phyloP scores from a whole-genome alignment of 257 asterid genomes.

The Gynochthodes officinalis region DNA sequence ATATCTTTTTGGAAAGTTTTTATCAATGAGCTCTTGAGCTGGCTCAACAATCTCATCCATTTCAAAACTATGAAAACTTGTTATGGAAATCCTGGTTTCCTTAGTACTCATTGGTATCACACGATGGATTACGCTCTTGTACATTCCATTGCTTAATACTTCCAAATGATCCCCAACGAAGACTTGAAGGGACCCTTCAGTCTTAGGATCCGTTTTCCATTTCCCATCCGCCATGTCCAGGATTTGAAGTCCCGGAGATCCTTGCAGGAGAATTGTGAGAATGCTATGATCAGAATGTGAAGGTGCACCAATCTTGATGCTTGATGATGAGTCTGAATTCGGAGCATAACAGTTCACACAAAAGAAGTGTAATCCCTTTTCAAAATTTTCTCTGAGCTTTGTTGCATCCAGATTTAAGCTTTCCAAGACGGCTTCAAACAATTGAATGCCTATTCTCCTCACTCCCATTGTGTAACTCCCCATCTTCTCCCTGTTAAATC shows the following conservation, averaged over 20 bases:
- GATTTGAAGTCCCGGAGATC: conserved; percentile 3
- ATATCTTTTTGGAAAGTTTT: neutral
- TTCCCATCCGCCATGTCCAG: neutral
- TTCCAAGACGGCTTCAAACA: conserved; percentile 1
- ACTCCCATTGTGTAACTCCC: neutral
- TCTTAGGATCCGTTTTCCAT: conserved; percentile 4
- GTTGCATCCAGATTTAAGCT: neutral
- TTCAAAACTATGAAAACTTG: conserved; percentile 9
- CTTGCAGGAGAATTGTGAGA: conserved; percentile 5
- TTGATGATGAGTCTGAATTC: neutral
- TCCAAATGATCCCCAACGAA: conserved; percentile 11
- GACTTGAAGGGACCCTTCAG: conserved; percentile 12
- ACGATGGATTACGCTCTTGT: neutral
- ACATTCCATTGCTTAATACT: conserved; percentile 9
- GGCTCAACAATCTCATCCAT: conserved; percentile 12
- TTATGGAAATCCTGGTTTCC: neutral
- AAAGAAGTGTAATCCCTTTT: neutral
- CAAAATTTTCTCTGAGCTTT: neutral
- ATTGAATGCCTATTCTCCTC: neutral
- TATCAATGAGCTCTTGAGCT: neutral
- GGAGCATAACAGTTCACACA: neutral
- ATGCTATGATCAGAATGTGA: conserved; percentile 3
- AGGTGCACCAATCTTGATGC: conserved; percentile 3
- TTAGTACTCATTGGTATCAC: neutral
- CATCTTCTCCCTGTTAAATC: conserved; percentile 1